Conservation (phyloP, 495 filamentous ascomycete species). For the Cairneyella variabilis region DNA sequence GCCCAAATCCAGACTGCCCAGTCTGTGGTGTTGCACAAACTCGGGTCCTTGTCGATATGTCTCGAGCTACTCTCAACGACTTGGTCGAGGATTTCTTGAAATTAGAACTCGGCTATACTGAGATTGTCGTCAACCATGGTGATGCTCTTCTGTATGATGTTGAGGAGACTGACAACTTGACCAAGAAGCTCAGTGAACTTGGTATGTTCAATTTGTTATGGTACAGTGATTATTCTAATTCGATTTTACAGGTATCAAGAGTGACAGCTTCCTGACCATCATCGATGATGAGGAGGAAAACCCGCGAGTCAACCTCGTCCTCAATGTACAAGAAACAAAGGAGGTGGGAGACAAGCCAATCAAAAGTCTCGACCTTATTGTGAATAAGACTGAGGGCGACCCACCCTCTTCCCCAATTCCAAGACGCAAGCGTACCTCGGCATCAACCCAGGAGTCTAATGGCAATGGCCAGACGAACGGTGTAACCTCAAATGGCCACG, state of each 20-base stretch:
- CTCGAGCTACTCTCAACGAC: slow-evolving; percentile 73
- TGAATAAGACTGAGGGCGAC: slow-evolving; percentile 1
- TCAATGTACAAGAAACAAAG: slow-evolving; percentile 54
- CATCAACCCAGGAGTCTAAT: slow-evolving; percentile 23
- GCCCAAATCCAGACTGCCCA: slow-evolving; percentile 75
- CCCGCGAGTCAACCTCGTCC: slow-evolving; percentile 77
- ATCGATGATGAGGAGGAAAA: slow-evolving; percentile 82
- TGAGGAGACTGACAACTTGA: slow-evolving; percentile 81
- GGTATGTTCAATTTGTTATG: slow-evolving; percentile 41
- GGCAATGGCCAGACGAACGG: too few relatives aligned
- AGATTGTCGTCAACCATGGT: slow-evolving; percentile 71
- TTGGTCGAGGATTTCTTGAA: slow-evolving; percentile 73
- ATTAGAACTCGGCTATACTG: slow-evolving; percentile 69
- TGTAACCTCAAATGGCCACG: slow-evolving; percentile 15
- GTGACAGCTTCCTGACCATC: slow-evolving; percentile 76
- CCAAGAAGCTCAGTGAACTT: slow-evolving; percentile 73
- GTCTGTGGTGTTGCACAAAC: slow-evolving; percentile 74
- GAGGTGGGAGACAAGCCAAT: slow-evolving; percentile 22
- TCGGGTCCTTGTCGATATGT: slow-evolving; percentile 62
- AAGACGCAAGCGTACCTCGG: slow-evolving; percentile 35
- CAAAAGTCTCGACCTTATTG: slow-evolving; percentile 15
- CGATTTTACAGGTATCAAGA: slow-evolving; percentile 42
- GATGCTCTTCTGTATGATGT: slow-evolving; percentile 78
- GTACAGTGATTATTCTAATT: slow-evolving; percentile 16
- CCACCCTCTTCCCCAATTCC: slow-evolving; percentile 37